These are phyloP conservation scores for Paramecium biaurelia DNA, from an alignment of 73 alveolate species.

Conservation along the genomic window DNA sequence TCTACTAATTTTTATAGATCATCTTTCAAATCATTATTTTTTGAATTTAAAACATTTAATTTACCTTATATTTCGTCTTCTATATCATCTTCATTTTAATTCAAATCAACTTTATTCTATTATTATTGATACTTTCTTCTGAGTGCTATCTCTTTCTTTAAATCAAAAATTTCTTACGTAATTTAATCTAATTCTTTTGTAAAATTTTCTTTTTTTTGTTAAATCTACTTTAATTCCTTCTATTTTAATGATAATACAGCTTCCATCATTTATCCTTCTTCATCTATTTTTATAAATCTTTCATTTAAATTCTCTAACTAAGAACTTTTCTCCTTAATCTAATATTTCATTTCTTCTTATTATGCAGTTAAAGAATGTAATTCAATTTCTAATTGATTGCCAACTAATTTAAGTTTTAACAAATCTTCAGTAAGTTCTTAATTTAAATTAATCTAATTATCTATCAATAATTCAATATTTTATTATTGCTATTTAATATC, in stretches of 20 bases:
- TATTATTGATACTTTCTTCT: background rate
- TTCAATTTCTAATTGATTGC: background rate
- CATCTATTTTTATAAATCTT: background rate
- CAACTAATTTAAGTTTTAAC: background rate
- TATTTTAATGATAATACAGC: background rate
- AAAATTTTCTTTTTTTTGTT: background rate
- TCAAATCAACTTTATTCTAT: background rate
- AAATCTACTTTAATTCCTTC: background rate
- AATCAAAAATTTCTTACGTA: background rate
- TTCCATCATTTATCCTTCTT: constrained; percentile 34
- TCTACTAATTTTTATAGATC: constrained; percentile 1
- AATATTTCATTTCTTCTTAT: background rate
- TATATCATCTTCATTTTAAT: background rate
- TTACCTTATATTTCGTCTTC: constrained; percentile 26
- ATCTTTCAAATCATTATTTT: background rate
- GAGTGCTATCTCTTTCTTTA: background rate
- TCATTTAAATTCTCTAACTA: constrained; percentile 8
- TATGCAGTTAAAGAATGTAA: background rate
- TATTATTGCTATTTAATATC: background rate
- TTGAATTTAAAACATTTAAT: background rate
- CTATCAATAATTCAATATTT: background rate
- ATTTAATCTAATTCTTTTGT: background rate
- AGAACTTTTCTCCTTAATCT: background rate
- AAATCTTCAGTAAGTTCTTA: background rate
- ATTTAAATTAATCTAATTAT: background rate